Percentiles rank a stretch among this genome's conserved stretches.
These are phyloP conservation scores for Xylaria sp. DNA, from an alignment of 2,329 filamentous ascomycete genomes.

Conservation along the genomic window DNA sequence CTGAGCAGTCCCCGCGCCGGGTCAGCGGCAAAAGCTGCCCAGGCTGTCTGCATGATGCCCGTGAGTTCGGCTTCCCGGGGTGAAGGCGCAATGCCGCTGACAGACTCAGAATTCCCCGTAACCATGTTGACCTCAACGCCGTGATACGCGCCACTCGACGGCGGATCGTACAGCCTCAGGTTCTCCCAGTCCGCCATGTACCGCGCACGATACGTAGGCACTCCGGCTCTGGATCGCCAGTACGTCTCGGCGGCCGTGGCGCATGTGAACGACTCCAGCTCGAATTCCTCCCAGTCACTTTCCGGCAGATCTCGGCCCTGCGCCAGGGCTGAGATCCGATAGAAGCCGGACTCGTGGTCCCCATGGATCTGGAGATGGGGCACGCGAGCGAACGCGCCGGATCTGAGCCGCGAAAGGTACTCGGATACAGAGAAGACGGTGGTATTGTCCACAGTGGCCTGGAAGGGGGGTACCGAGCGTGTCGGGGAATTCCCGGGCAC, in stretches of 20 bases:
- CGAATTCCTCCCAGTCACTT: slow-evolving; percentile 24
- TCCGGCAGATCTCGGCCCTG: slow-evolving; percentile 27
- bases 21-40: slow-evolving; percentile 27
- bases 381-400: slow-evolving; percentile 11
- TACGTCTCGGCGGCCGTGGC: slow-evolving; percentile 27
- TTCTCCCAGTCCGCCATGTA: slow-evolving; percentile 30
- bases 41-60: slow-evolving; percentile 23
- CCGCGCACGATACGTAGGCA: slow-evolving; percentile 15
- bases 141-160: slow-evolving; percentile 29
- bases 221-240: slow-evolving; percentile 21
- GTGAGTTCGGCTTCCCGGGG: slow-evolving; percentile 6
- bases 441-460: slow-evolving; percentile 25
- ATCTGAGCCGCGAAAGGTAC: slow-evolving; percentile 24
- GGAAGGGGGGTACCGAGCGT: slow-evolving; percentile 30
- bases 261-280: slow-evolving; percentile 30
- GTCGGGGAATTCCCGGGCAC: slow-evolving; percentile 17
- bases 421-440: slow-evolving; percentile 19
- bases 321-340: slow-evolving; percentile 30
- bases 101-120: slow-evolving; percentile 24
- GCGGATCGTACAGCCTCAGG: slow-evolving; percentile 26
- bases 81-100: slow-evolving; percentile 22
- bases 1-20: slow-evolving; percentile 8
- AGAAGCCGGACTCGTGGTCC: slow-evolving; percentile 31
- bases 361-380: slow-evolving; percentile 30
- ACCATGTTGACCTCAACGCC: slow-evolving; percentile 33